phyloP scores from a whole-genome alignment of 306 rosid genomes.

The Urtica urens region DNA sequence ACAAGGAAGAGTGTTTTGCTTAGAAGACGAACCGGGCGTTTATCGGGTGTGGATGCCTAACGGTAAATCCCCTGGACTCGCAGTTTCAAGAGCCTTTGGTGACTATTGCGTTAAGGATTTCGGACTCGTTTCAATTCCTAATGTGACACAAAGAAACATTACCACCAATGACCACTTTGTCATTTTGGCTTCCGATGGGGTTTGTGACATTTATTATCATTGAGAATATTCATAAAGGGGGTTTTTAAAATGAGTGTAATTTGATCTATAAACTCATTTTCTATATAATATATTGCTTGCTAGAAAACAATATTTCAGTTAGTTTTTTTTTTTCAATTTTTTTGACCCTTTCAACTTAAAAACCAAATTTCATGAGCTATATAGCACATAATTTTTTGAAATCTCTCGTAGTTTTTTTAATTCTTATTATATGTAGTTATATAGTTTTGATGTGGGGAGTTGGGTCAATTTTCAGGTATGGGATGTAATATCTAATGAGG shows the following conservation, averaged over 20 bases:
- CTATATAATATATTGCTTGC: no score
- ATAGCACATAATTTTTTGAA: not conserved
- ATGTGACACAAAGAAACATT: constrained; percentile 40
- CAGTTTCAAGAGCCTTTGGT: constrained; percentile 68
- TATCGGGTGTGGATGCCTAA: constrained; percentile 65
- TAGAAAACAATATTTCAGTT: no score
- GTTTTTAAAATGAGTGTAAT: no score
- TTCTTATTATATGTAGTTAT: not conserved
- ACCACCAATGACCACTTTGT: constrained; percentile 45
- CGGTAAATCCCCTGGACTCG: constrained; percentile 48
- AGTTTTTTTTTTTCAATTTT: no score
- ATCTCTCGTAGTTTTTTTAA: not conserved
- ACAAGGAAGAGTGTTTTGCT: constrained; percentile 43
- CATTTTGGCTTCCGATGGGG: constrained; percentile 78
- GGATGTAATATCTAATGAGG: constrained; percentile 66
- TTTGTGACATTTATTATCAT: no score
- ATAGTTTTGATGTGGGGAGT: no score
- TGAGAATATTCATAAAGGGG: no score
- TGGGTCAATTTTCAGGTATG: constrained; percentile 33
- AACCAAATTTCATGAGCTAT: not conserved
- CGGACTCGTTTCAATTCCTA: constrained; percentile 61
- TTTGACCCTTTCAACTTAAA: no score
- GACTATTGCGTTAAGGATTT: constrained; percentile 55
- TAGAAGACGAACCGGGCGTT: constrained; percentile 62
- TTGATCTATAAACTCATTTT: no score